Evolutionary conservation across 169 alveolate species (phyloP).

Genomic region (Pseudocohnilembus persalinus): DNA sequence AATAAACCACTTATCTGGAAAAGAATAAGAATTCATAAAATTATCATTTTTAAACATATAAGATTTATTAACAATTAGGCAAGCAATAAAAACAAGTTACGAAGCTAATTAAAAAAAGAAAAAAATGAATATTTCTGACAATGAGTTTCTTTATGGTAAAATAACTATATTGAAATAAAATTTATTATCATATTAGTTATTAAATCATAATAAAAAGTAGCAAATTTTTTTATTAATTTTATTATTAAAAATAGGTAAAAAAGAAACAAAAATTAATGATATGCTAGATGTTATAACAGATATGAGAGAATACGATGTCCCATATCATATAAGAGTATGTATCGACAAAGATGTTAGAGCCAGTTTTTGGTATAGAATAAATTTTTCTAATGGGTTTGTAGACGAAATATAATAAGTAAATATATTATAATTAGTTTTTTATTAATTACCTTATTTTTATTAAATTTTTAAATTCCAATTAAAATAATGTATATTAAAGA

Average conservation of each 20-base stretch:
- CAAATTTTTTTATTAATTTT: conserved; percentile 1
- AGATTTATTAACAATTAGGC: conserved; percentile 81
- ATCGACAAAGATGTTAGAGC: conserved; percentile 95
- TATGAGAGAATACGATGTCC: conserved; percentile 95
- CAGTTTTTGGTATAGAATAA: conserved; percentile 90
- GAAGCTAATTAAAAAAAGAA: conserved; percentile 41
- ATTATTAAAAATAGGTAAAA: neutral
- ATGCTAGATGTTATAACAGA: conserved; percentile 86
- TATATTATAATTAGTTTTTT: neutral
- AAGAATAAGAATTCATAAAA: conserved; percentile 82
- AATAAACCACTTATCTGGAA: conserved; percentile 88
- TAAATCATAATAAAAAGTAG: conserved; percentile 3
- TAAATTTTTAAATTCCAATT: neutral
- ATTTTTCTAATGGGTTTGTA: conserved; percentile 7
- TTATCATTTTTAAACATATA: conserved; percentile 84
- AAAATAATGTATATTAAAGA: too few species aligned
- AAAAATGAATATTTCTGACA: conserved; percentile 9
- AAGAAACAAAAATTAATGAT: conserved; percentile 51
- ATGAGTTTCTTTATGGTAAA: neutral
- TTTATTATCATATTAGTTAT: too few species aligned
- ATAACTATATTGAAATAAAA: too few species aligned
- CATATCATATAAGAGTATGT: conserved; percentile 92
- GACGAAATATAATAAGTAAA: neutral
- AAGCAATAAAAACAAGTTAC: conserved; percentile 66
- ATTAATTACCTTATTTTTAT: neutral